Evolutionary conservation across 495 filamentous ascomycete genomes (phyloP).

Genomic region (Aspergillus baeticus): DNA sequence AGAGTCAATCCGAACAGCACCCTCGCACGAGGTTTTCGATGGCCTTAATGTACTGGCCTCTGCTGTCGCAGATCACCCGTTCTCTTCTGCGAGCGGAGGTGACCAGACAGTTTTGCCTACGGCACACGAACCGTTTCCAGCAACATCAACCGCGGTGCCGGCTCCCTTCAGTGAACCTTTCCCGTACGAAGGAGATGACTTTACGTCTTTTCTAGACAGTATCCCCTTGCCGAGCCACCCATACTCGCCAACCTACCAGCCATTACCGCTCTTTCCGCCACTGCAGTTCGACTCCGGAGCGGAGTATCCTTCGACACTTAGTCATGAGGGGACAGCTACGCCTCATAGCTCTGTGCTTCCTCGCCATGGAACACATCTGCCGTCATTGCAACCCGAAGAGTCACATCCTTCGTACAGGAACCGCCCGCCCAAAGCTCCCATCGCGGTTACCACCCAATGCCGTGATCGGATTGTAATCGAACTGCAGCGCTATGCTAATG

Average conservation of each 20-base stretch:
- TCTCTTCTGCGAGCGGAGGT: not conserved
- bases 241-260: conserved; percentile 40
- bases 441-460: conserved; percentile 37
- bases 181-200: conserved; percentile 36
- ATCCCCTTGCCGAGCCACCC: conserved; percentile 40
- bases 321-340: conserved; percentile 20
- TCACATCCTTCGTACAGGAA: conserved; percentile 30
- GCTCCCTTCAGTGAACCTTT: conserved; percentile 31
- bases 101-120: conserved; percentile 1
- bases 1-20: conserved; percentile 19
- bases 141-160: conserved; percentile 15
- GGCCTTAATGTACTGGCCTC: conserved; percentile 37
- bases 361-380: conserved; percentile 39
- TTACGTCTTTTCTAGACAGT: conserved; percentile 43
- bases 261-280: conserved; percentile 37
- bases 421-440: conserved; percentile 30
- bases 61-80: conserved; percentile 28
- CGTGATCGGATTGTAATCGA: conserved; percentile 29
- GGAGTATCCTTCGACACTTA: conserved; percentile 28
- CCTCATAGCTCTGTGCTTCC: conserved; percentile 38
- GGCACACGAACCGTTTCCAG: conserved; percentile 13
- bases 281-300: conserved; percentile 31
- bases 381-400: conserved; percentile 37
- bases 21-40: conserved; percentile 23
- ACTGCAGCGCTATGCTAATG: conserved; percentile 30